Conservation (phyloP, 2,329 filamentous ascomycete genomes). For the Aspergillus amoenus region DNA sequence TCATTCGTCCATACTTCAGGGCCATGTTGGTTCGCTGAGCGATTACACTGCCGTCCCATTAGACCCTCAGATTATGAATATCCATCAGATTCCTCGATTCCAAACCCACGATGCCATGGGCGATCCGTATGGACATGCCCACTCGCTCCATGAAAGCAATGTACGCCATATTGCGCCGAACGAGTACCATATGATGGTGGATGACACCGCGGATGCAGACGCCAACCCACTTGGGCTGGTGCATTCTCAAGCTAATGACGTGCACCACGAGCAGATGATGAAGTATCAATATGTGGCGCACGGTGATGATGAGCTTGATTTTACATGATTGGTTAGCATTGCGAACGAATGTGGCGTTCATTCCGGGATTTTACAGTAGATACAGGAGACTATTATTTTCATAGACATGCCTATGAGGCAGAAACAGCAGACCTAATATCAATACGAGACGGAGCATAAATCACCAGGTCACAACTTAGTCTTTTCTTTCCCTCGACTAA, state of each 20-base stretch:
- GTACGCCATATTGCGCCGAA: constrained; percentile 36
- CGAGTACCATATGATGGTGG: constrained; percentile 45
- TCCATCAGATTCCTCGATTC: constrained; percentile 45
- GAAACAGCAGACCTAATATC: neutral
- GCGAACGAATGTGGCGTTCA: neutral
- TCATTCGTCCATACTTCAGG: constrained; percentile 34
- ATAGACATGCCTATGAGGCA: neutral
- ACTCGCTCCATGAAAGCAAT: constrained; percentile 31
- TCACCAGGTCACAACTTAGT: constrained; percentile 1
- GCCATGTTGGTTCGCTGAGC: constrained; percentile 38
- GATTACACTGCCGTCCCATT: constrained; percentile 54
- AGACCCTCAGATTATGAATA: constrained; percentile 61
- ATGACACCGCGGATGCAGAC: constrained; percentile 39
- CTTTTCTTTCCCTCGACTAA: neutral
- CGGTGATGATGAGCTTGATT: constrained; percentile 33
- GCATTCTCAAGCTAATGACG: constrained; percentile 38
- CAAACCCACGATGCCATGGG: constrained; percentile 39
- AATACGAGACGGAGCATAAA: neutral
- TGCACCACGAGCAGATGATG: constrained; percentile 42
- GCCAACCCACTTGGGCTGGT: constrained; percentile 36
- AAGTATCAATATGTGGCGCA: constrained; percentile 41
- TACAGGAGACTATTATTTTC: neutral
- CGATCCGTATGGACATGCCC: constrained; percentile 35
- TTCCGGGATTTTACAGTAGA: neutral
- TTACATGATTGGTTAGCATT: constrained; percentile 12